phyloP scores from a whole-genome alignment of 2,329 filamentous ascomycete species.

The Rutstroemia sp. region DNA sequence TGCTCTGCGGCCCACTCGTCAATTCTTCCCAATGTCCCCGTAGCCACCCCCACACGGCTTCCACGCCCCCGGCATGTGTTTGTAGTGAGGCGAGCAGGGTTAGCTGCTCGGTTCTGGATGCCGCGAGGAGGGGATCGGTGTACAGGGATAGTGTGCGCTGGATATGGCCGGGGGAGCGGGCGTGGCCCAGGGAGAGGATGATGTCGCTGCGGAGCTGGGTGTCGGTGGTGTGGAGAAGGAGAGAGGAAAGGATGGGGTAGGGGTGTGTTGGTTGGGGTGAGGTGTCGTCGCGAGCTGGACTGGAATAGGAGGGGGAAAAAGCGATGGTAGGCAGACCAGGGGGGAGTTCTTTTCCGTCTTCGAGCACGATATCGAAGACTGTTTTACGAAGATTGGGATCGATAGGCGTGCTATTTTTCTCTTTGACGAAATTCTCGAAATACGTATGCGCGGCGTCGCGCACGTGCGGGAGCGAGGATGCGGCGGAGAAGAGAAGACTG shows the following conservation, averaged over 20 bases:
- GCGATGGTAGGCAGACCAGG: background rate
- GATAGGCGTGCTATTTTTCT: background rate
- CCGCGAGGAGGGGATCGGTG: background rate
- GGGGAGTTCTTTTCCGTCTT: background rate
- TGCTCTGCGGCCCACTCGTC: background rate
- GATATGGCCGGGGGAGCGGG: background rate
- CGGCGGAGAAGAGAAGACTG: background rate
- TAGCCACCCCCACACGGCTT: background rate
- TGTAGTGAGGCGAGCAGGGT: background rate
- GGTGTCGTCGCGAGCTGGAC: background rate
- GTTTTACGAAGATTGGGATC: slow-evolving; percentile 1
- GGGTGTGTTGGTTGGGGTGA: background rate
- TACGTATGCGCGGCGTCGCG: background rate
- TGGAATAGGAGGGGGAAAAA: background rate
- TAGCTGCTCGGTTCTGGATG: background rate
- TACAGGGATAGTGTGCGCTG: background rate
- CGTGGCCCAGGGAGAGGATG: background rate
- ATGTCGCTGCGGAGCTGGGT: background rate
- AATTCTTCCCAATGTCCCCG: background rate
- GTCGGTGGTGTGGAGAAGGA: background rate
- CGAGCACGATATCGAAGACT: background rate
- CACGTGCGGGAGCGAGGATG: background rate
- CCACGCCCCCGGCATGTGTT: background rate
- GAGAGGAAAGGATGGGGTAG: background rate
- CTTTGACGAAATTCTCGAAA: background rate